Percentiles rank a stretch among this genome's conserved stretches.
Conservation (phyloP, 345 rosid species). For the Dipteronia sinensis region DNA sequence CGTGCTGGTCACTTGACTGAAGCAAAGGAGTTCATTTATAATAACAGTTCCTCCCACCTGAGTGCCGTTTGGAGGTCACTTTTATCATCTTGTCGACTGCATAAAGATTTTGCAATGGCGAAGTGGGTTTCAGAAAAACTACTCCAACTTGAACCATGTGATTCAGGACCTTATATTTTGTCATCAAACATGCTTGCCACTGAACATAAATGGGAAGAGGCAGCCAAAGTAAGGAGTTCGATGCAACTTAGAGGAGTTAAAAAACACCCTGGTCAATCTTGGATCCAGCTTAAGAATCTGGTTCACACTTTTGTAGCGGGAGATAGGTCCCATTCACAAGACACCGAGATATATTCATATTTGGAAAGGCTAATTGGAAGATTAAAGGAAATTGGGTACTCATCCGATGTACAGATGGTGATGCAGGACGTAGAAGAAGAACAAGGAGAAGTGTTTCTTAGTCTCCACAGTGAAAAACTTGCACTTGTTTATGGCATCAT, state of each 20-base stretch:
- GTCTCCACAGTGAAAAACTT: slow-evolving; percentile 48
- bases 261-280: slow-evolving; percentile 56
- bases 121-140: slow-evolving; percentile 47
- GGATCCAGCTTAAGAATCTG: slow-evolving; percentile 47
- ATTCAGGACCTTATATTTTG: slow-evolving; percentile 49
- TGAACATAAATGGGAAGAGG: slow-evolving; percentile 46
- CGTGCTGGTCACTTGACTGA: slow-evolving; percentile 49
- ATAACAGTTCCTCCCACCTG: slow-evolving; percentile 39
- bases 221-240: slow-evolving; percentile 37
- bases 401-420: slow-evolving; percentile 25
- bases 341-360: slow-evolving; percentile 27
- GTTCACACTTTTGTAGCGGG: slow-evolving; percentile 38
- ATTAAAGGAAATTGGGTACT: slow-evolving; percentile 43
- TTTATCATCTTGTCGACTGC: slow-evolving; percentile 52
- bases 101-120: slow-evolving; percentile 40
- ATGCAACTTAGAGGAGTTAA: slow-evolving; percentile 43
- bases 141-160: slow-evolving; percentile 34
- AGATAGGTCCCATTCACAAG: slow-evolving; percentile 41
- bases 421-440: slow-evolving; percentile 50
- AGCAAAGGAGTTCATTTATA: slow-evolving; percentile 44
- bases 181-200: slow-evolving; percentile 41
- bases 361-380: slow-evolving; percentile 36
- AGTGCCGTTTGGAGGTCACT: slow-evolving; percentile 50
- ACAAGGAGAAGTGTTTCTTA: slow-evolving; percentile 37
- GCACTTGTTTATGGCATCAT: slow-evolving; percentile 44